These are phyloP conservation scores for Stenogyne calaminthoides DNA, from an alignment of 305 asterid species.

Conservation along the genomic window DNA sequence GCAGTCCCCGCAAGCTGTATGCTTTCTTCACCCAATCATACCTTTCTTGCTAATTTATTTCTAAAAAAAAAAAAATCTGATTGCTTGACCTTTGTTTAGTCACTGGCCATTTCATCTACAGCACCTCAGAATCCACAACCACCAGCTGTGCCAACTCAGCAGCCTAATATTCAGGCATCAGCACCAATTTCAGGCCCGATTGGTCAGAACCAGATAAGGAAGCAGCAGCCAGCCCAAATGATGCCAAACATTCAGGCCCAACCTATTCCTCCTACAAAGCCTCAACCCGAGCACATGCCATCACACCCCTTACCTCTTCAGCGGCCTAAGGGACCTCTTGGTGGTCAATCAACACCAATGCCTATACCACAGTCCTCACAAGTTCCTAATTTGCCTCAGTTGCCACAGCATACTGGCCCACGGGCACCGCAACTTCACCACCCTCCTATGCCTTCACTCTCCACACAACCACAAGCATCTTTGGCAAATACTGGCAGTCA, in stretches of 20 bases:
- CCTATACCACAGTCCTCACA: conserved; percentile 63
- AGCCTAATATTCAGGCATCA: conserved; percentile 52
- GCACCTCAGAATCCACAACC: conserved; percentile 61
- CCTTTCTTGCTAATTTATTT: conserved; percentile 27
- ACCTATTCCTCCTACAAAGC: conserved; percentile 48
- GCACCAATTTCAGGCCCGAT: conserved; percentile 55
- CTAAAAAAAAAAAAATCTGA: conserved; percentile 17
- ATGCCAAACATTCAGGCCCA: conserved; percentile 43
- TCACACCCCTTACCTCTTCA: conserved; percentile 56
- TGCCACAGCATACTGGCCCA: conserved; percentile 73
- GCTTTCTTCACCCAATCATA: conserved; percentile 29
- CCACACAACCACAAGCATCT: conserved; percentile 75
- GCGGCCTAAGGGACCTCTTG: conserved; percentile 58
- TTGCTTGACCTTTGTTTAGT: conserved; percentile 42
- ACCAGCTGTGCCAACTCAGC: conserved; percentile 51
- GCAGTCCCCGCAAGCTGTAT: conserved; percentile 76
- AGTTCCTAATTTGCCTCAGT: conserved; percentile 51
- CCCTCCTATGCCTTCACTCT: conserved; percentile 50
- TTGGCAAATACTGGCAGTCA: conserved; percentile 60
- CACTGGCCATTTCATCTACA: conserved; percentile 53
- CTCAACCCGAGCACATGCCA: conserved; percentile 55
- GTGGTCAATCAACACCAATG: conserved; percentile 54
- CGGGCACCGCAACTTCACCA: conserved; percentile 66
- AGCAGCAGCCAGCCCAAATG: conserved; percentile 61
- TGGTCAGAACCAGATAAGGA: conserved; percentile 66